Evolutionary conservation across 306 rosid species (phyloP), one percentile per base, ranked within the genome.

Genomic region (Ceratonia siliqua): DNA sequence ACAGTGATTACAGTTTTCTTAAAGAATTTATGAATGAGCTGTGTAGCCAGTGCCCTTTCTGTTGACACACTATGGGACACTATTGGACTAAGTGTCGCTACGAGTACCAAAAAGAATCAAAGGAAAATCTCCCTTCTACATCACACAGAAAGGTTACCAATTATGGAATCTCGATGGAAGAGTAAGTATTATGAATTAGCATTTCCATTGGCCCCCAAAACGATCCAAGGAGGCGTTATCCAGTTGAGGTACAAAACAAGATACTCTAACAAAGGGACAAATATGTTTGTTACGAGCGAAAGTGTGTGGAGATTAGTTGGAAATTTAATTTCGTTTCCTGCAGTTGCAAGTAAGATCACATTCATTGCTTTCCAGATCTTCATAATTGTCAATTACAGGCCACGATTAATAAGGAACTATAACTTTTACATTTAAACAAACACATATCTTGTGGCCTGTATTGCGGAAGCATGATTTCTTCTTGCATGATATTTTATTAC

Each of bases 221-320:
- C 62, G 46, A 72, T 22, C 56, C 68, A 62, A 77, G 57, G 80
- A 77, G 85, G 75, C 54, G 70, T 24, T 32, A 58, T 83, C 41
- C 82, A 42, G 70, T 74, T 39, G 62, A 70, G 67, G 70, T 36
- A n/a, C 27, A 35, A 75, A 66, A 25, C 39, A 57, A 32, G 63
- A 62, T 42, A 61, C 70, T 48, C 36, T 38, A 64, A 71, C 67
- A 72, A 56, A 71, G 48, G 7, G 81, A 57, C 73, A 83, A 70
- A 79, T 64, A 27, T 12, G 8, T 14, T 45, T 35, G 14, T 25
- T 38, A 62, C 22, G 13, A 22, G 49, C 61, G 35, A 33, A 28
- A 27, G 22, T 55, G 12, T 39, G 22, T 18, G 36, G 73, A 48
- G 38, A 68, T 33, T 46, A 5, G 53, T 9, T 8, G 13, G 21